These are phyloP conservation scores for Aristolochia contorta DNA, from an alignment of 164 flowering plant genomes.

Conservation along the genomic window DNA sequence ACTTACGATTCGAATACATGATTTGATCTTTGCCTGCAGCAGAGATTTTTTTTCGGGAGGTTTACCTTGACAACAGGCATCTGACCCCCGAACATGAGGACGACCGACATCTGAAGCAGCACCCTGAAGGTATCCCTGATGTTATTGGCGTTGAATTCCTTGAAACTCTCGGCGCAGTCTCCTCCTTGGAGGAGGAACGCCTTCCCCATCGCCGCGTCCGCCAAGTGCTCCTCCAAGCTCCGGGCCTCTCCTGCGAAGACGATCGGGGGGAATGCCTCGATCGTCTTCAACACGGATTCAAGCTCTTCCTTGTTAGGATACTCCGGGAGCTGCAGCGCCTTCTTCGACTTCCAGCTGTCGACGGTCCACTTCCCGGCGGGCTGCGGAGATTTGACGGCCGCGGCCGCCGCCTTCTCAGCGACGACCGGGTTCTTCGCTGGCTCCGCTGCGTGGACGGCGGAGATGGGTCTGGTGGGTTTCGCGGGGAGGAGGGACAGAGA, in stretches of 20 bases:
- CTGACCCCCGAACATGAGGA: constrained; percentile 85
- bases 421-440: constrained; percentile 26
- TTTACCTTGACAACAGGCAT: constrained; percentile 75
- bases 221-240: constrained; percentile 60
- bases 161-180: constrained; percentile 91
- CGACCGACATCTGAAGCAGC: constrained; percentile 80
- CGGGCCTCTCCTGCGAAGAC: constrained; percentile 92
- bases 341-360: constrained; percentile 77
- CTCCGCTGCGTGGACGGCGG: constrained; percentile 59
- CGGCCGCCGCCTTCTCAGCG: constrained; percentile 7
- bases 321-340: constrained; percentile 74
- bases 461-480: constrained; percentile 24
- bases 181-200: constrained; percentile 86
- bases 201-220: constrained; percentile 70
- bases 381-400: constrained; percentile 9
- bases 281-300: constrained; percentile 50
- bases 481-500: constrained; percentile 9
- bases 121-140: constrained; percentile 83
- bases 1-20: too few relatives aligned
- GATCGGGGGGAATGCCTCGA: constrained; percentile 76
- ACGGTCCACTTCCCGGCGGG: constrained; percentile 42
- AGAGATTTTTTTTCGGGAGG: neutral
- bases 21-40: too few relatives aligned
- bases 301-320: constrained; percentile 60
- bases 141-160: constrained; percentile 81